These are phyloP conservation scores for Davidsoniella eucalypti DNA, from an alignment of 2,329 filamentous ascomycete species.

Conservation along the genomic window DNA sequence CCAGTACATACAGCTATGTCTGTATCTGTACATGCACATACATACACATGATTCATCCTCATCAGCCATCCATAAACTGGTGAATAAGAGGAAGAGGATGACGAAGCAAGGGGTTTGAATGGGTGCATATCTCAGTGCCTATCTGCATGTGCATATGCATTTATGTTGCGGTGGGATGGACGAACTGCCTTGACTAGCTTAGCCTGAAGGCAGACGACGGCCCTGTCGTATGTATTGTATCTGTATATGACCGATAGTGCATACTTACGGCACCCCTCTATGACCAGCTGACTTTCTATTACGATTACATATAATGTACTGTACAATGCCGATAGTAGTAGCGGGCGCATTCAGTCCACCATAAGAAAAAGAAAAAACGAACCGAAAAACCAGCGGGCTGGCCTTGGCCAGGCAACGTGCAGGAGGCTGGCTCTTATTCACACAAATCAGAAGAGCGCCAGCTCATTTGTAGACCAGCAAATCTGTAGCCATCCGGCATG, in stretches of 20 bases:
- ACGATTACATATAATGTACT: too few species aligned
- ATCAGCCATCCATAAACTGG: neutral
- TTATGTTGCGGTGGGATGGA: neutral
- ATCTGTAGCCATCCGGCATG: too few species aligned
- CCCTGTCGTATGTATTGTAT: neutral
- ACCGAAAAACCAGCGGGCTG: neutral
- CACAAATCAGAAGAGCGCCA: neutral
- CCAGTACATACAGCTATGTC: too few species aligned
- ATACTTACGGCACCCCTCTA: too few species aligned
- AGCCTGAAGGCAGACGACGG: neutral
- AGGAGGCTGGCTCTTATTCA: neutral
- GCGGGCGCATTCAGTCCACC: too few species aligned
- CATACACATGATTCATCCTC: too few species aligned
- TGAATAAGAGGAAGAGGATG: neutral
- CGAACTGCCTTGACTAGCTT: neutral
- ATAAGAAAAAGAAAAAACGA: neutral
- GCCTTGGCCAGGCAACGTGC: too few species aligned
- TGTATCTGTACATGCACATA: too few species aligned
- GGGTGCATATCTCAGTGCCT: neutral
- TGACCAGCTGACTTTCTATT: too few species aligned
- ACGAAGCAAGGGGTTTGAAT: too few species aligned
- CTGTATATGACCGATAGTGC: neutral
- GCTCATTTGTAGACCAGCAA: too few species aligned
- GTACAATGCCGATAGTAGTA: too few species aligned
- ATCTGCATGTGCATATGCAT: neutral